Base-by-base conservation (phyloP, 1,284 basidiomycete species). In the Ganoderma lingzhi region DNA sequence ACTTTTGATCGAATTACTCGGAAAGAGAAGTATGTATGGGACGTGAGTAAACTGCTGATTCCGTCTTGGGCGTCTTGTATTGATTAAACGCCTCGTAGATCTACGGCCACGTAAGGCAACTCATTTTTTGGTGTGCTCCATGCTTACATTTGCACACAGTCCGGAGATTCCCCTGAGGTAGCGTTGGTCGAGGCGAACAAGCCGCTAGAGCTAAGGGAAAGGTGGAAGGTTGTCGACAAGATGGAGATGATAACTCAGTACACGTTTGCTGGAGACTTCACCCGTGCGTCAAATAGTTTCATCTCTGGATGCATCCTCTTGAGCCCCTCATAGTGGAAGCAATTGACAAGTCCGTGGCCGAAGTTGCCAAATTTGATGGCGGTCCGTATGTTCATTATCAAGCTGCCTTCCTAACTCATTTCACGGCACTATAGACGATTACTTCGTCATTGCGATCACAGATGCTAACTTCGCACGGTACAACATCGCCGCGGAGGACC, bases 11-110 rank as follows among this genome's bases (percentile, higher is more conserved):
- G 85, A 10, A 79, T 91, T 12, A 86, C 87, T 5, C 78, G 87
- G 62, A 90, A 90, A 76, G 89, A 90, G 72, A 91, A 91, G 78
- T 91, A 89, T 76, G 86, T 87, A 12, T 91, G 90, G 90, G 90
- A 91, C 84, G 90, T 90, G 72, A 80, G 88, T 82, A 19, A 15
- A 51, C 19, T 39, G 2, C 63, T 45, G 0, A 37, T 6, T 32
- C 6, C 9, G 19, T 12, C 23, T 8, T 65, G 65, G 19, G 37
- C 63, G 19, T 32, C 15, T n/a, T 30, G 37, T 12, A 61, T 69
- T 23, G 58, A 44, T 41, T 23, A 23, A 39, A 28, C 12, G 0
- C 14, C 4, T n/a, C 35, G 6, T 71, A 91, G 89, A 89, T 91
- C 70, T 88, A 84, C 73, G 89, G 86, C 4, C 89, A 91, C 78